Percentiles rank a stretch among this genome's conserved stretches.
Conservation (phyloP, 441 rosid genomes). For the Geranium incanum region DNA sequence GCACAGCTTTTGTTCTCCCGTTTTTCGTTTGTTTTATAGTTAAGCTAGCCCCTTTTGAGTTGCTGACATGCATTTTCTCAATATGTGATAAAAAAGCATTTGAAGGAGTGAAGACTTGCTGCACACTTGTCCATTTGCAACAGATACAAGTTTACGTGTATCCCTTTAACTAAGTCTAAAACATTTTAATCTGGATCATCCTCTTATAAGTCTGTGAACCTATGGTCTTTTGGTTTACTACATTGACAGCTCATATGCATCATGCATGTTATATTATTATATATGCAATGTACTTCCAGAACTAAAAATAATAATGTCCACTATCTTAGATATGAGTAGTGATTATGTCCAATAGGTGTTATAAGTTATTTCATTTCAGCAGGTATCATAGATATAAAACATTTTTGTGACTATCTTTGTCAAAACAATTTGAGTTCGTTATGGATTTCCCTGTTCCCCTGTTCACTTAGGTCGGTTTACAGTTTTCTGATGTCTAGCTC, state of each 20-base stretch:
- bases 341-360: background rate
- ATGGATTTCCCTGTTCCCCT: constrained; percentile 1
- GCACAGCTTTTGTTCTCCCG: background rate
- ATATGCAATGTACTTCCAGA: background rate
- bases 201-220: background rate
- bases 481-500: constrained; percentile 17
- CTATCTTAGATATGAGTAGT: background rate
- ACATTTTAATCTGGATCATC: background rate
- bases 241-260: background rate
- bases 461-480: constrained; percentile 12
- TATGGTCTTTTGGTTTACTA: background rate
- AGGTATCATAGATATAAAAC: background rate
- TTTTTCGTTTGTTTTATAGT: background rate
- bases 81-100: background rate
- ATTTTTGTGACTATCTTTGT: background rate
- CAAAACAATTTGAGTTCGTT: background rate
- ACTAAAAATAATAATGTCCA: background rate
- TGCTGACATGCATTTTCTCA: background rate
- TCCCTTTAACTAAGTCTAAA: background rate
- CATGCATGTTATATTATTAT: background rate
- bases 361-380: background rate
- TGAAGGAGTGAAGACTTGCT: background rate
- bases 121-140: background rate
- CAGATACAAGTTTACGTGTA: background rate
- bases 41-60: background rate